Base-by-base conservation (phyloP, 2,329 filamentous ascomycete genomes). In the Trichoderma koningii region DNA sequence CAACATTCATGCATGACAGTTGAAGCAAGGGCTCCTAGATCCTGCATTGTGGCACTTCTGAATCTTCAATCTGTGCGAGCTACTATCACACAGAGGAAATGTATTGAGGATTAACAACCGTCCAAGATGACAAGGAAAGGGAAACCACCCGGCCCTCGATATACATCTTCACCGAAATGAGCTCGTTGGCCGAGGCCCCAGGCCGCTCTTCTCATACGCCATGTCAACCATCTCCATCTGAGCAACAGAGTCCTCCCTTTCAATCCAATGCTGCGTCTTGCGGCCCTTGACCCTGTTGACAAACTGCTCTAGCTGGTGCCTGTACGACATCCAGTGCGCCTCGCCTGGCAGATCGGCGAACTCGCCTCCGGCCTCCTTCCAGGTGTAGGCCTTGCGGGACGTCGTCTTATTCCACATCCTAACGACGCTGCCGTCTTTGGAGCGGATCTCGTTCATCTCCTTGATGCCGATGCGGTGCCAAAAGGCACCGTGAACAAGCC, bases 241-340 rank as follows among this genome's bases (percentile, higher is more conserved):
- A 21, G 70, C 70, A 26, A 83, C 73, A 28, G 76, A 80, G 66
- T 82, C 80, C 56, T 80, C 76, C 1, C 68, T 69, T 17, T 71
- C 69, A 7, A 83, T 71, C 79, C 81, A 82, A 2, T 74, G 65
- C 1, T 73, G 74, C 5, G 75, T 75, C 61, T 76, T 66, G 1
- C 76, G 71, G 0, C 78, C 78, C 52, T 76, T 76, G 53, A 83
- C 68, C 38, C 71, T 72, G 70, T 82, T 78, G 14, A 83, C 79
- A 69, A 84, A 84, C 66, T 78, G 74, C 70, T 83, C 80, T 34
- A 84, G 73, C 73, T 80, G 76, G 69, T 82, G 74, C 7, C 79
- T 75, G 69, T 81, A 83, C 15, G 78, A 77, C 34, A 74, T 72
- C 81, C 80, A 83, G 63, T 72, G 78, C 2, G 69, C 69, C 70